Evolutionary conservation across 2,329 filamentous ascomycete species (phyloP).

Genomic region (Zopfia rhizophila): DNA sequence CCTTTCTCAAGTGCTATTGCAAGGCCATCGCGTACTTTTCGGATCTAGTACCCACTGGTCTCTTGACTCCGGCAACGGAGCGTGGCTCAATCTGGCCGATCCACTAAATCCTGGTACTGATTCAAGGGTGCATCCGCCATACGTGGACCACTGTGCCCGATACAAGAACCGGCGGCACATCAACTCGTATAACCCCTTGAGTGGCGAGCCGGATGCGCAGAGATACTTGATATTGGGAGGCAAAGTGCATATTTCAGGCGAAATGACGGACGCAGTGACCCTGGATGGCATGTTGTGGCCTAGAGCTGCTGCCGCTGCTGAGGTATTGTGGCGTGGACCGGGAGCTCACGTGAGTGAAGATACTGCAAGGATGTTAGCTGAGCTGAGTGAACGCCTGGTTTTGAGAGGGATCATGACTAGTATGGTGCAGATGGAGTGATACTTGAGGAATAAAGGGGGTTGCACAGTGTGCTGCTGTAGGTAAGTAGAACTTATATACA

Average conservation of each 20-base stretch:
- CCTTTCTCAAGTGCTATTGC: too few relatives aligned
- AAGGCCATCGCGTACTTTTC: too few relatives aligned
- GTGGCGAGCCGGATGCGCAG: conserved; percentile 64
- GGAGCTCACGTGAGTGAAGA: conserved; percentile 73
- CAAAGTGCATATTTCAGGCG: conserved; percentile 80
- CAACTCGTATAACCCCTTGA: conserved; percentile 79
- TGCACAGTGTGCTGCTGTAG: too few relatives aligned
- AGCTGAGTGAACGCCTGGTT: conserved; percentile 78
- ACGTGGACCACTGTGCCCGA: conserved; percentile 79
- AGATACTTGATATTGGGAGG: conserved; percentile 77
- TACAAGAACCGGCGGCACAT: conserved; percentile 80
- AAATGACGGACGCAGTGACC: conserved; percentile 75
- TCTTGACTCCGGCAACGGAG: too few relatives aligned
- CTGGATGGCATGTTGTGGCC: conserved; percentile 80
- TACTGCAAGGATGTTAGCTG: conserved; percentile 72
- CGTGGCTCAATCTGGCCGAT: too few relatives aligned
- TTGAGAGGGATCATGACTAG: conserved; percentile 69
- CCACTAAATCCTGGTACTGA: background rate
- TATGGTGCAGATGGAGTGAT: conserved; percentile 75
- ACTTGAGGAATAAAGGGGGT: conserved; percentile 62
- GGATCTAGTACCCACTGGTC: too few relatives aligned
- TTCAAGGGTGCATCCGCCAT: conserved; percentile 64
- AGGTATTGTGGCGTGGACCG: conserved; percentile 80
- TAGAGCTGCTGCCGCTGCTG: conserved; percentile 73
- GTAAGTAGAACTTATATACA: too few relatives aligned